A percentile compares a stretch with the other conserved stretches of the same genome.
Conservation (phyloP, 805 yeast species). For the Yarrowia keelungensis region DNA sequence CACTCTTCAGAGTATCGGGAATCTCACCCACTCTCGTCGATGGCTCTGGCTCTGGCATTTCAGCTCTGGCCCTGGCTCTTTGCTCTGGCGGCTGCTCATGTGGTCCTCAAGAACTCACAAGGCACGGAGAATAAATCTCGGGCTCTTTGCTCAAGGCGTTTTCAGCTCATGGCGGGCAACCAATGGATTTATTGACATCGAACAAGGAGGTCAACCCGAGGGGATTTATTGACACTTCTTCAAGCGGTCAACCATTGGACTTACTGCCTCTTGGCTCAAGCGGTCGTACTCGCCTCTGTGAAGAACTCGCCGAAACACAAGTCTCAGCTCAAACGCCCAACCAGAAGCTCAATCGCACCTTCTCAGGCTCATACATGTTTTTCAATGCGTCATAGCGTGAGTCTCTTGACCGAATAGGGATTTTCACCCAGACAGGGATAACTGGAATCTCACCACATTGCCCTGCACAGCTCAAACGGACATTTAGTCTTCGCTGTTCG, state of each 20-base stretch:
- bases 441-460: conserved; percentile 15
- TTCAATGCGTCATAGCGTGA: conserved; percentile 1
- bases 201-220: conserved; percentile 11
- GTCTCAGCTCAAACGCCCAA: conserved; percentile 25
- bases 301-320: conserved; percentile 3
- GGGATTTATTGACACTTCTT: conserved; percentile 11
- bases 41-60: conserved; percentile 3
- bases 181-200: conserved; percentile 6
- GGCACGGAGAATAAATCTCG: conserved; percentile 15
- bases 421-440: no score
- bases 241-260: conserved; percentile 22
- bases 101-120: conserved; percentile 23
- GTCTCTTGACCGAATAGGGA: conserved; percentile 16
- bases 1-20: no score
- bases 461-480: conserved; percentile 9
- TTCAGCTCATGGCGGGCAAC: conserved; percentile 22
- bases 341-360: conserved; percentile 4
- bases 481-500: conserved; percentile 1
- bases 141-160: conserved; percentile 14
- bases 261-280: conserved; percentile 9
- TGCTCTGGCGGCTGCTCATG: conserved; percentile 21
- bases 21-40: neutral
- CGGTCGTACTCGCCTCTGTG: conserved; percentile 8
- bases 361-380: conserved; percentile 16
- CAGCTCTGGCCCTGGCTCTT: conserved; percentile 8